These are phyloP conservation scores for Colletotrichum ledebouriae DNA, from an alignment of 2,329 filamentous ascomycete genomes.

Conservation along the genomic window DNA sequence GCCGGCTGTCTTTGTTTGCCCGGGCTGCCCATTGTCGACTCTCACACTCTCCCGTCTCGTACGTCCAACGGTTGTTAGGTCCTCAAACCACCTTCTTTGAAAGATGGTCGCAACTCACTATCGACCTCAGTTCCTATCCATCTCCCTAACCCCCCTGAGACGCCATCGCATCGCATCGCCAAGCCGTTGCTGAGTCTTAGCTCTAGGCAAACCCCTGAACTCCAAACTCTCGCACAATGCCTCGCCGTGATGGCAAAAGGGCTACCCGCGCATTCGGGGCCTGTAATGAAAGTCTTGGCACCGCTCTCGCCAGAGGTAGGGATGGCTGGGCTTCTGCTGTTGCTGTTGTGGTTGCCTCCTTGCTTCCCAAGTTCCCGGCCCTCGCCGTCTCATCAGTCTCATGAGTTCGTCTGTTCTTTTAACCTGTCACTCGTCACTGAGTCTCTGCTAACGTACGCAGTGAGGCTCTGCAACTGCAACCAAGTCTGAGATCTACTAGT, in stretches of 20 bases:
- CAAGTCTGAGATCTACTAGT: not conserved
- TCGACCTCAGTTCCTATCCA: not conserved
- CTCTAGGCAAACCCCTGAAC: slow-evolving; percentile 34
- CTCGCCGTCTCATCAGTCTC: slow-evolving; percentile 2
- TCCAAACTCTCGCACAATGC: slow-evolving; percentile 10
- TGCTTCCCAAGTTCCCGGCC: slow-evolving; percentile 9
- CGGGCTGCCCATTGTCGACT: not conserved
- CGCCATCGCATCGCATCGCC: slow-evolving; percentile 41
- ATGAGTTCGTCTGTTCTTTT: slow-evolving; percentile 9
- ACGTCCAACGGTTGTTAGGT: not conserved
- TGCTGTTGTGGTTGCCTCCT: slow-evolving; percentile 9
- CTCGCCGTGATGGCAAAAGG: not conserved
- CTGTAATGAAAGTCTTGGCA: slow-evolving; percentile 35
- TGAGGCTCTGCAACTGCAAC: not conserved
- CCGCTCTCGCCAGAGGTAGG: slow-evolving; percentile 12
- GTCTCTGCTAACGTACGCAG: not conserved
- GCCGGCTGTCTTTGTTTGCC: too few species aligned
- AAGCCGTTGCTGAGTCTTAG: slow-evolving; percentile 38
- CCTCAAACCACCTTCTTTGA: not conserved
- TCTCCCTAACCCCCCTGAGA: slow-evolving; percentile 10
- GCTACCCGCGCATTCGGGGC: slow-evolving; percentile 26
- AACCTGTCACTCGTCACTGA: slow-evolving; percentile 3
- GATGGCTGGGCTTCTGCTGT: slow-evolving; percentile 29
- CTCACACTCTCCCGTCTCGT: not conserved
- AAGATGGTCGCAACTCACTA: slow-evolving; percentile 7